Evolutionary conservation across 768 basidiomycete genomes (phyloP).

Genomic region (Leccinum imitatum): DNA sequence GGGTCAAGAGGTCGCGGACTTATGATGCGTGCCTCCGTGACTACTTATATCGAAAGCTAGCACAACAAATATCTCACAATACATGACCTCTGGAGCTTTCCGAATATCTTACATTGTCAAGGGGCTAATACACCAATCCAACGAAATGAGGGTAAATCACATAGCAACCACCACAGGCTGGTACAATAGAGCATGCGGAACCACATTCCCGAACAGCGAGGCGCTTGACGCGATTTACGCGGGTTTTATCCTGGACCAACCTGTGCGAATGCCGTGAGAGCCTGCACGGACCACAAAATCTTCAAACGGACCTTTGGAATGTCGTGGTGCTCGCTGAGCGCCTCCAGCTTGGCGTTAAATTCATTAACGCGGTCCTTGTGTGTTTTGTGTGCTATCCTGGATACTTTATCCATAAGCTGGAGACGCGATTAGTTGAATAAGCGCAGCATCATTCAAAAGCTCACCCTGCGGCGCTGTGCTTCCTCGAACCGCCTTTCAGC

Average conservation of each 20-base stretch:
- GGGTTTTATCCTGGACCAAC: slow-evolving; percentile 81
- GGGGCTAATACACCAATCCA: slow-evolving; percentile 23
- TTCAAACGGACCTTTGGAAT: slow-evolving; percentile 73
- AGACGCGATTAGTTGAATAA: slow-evolving; percentile 9
- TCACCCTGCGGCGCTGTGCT: slow-evolving; percentile 76
- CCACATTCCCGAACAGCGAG: slow-evolving; percentile 12
- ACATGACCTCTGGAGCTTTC: slow-evolving; percentile 26
- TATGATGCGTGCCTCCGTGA: slow-evolving; percentile 34
- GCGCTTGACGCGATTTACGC: slow-evolving; percentile 31
- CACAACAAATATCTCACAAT: slow-evolving; percentile 37
- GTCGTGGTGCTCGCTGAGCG: slow-evolving; percentile 90
- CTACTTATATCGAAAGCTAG: slow-evolving; percentile 38
- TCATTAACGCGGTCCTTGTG: slow-evolving; percentile 94
- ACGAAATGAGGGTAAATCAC: slow-evolving; percentile 15
- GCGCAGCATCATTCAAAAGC: slow-evolving; percentile 24
- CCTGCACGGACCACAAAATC: slow-evolving; percentile 28
- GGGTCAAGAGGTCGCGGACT: slow-evolving; percentile 37
- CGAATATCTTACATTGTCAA: slow-evolving; percentile 26
- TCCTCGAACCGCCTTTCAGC: slow-evolving; percentile 89
- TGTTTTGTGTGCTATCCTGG: slow-evolving; percentile 76
- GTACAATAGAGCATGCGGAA: slow-evolving; percentile 12
- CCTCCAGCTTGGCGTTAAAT: slow-evolving; percentile 84
- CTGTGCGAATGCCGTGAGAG: slow-evolving; percentile 41
- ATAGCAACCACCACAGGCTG: slow-evolving; percentile 21
- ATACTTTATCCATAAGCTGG: slow-evolving; percentile 75